Percentiles rank a stretch among this genome's conserved stretches.
phyloP scores from a whole-genome alignment of 768 basidiomycete species.

The Lactarius sanguifluus region DNA sequence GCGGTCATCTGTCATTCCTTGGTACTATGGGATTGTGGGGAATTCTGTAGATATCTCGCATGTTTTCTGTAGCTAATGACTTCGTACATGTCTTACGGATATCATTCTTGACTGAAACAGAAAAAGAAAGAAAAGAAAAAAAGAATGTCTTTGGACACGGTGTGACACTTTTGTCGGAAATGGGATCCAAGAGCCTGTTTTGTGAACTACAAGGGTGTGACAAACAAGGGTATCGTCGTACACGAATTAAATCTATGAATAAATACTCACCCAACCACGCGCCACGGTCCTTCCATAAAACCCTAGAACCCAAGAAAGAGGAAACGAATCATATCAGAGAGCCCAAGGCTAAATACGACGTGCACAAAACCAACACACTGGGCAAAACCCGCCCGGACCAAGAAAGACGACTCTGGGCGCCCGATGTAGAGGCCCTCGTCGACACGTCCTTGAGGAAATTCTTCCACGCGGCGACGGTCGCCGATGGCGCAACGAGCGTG shows the following conservation, averaged over 20 bases:
- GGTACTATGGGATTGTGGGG: constrained; percentile 12
- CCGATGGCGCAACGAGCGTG: constrained; percentile 33
- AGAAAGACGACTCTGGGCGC: constrained; percentile 3
- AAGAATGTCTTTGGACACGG: neutral
- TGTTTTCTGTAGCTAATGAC: constrained; percentile 25
- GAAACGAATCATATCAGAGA: neutral
- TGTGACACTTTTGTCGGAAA: neutral
- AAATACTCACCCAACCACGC: neutral
- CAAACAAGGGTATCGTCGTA: neutral
- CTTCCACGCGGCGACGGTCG: constrained; percentile 38
- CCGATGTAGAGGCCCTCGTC: neutral
- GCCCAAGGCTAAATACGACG: neutral
- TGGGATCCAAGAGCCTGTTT: neutral
- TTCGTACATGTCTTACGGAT: constrained; percentile 18
- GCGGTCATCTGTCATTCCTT: constrained; percentile 2
- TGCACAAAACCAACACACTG: neutral
- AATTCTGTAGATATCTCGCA: constrained; percentile 25
- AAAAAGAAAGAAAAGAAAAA: neutral
- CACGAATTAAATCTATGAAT: constrained; percentile 1
- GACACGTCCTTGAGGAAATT: constrained; percentile 32
- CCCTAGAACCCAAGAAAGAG: neutral
- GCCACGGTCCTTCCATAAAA: neutral
- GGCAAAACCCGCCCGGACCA: neutral
- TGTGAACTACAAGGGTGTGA: neutral
- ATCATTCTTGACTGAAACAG: constrained; percentile 9